These are phyloP conservation scores for Cladophialophora carrionii DNA, from an alignment of 2,329 filamentous ascomycete species.

Conservation along the genomic window DNA sequence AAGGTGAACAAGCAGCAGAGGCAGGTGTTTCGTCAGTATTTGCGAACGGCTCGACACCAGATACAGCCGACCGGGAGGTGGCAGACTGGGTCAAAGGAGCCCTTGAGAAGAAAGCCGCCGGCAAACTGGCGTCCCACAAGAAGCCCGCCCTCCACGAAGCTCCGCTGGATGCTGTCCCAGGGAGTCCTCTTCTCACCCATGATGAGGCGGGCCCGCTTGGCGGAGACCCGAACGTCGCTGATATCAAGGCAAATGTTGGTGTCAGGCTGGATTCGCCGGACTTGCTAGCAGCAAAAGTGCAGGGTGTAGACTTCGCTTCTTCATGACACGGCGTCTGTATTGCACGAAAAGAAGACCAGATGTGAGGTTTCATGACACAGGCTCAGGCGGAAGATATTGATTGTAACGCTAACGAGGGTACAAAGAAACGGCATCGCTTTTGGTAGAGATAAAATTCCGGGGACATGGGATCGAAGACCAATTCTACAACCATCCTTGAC, in stretches of 20 bases:
- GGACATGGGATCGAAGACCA: conserved; percentile 1
- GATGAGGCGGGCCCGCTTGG: conserved; percentile 12
- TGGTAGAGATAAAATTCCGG: conserved; percentile 20
- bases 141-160: conserved; percentile 88
- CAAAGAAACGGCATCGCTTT: conserved; percentile 18
- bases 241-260: conserved; percentile 32
- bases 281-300: conserved; percentile 34
- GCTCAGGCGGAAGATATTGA: conserved; percentile 23
- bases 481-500: not conserved
- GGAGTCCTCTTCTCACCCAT: conserved; percentile 39
- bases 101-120: conserved; percentile 67
- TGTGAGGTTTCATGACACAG: conserved; percentile 17
- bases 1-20: conserved; percentile 59
- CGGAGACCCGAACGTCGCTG: conserved; percentile 8
- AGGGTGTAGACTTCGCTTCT: conserved; percentile 37
- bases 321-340: conserved; percentile 5
- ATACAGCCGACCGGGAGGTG: conserved; percentile 76
- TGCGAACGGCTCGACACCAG: conserved; percentile 43
- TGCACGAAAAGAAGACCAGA: not conserved
- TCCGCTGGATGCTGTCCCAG: conserved; percentile 71
- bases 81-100: conserved; percentile 79
- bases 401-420: conserved; percentile 33
- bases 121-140: conserved; percentile 56
- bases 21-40: conserved; percentile 39
- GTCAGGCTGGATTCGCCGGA: conserved; percentile 34